phyloP scores from a whole-genome alignment of 768 basidiomycete species.

The Candolleomyces eurysporus region DNA sequence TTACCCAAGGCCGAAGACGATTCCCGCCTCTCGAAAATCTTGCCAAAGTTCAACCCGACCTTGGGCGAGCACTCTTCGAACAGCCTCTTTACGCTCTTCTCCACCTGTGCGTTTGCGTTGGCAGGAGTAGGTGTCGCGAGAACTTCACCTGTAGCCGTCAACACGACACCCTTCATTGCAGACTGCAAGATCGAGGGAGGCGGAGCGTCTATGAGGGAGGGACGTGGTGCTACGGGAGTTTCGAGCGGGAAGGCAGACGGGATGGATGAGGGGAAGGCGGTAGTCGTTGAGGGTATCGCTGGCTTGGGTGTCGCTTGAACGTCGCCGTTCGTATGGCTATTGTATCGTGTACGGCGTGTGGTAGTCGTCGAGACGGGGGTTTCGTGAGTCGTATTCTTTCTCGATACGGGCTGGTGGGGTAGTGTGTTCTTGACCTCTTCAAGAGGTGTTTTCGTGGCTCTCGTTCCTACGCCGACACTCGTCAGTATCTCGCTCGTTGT shows the following conservation, averaged over 20 bases:
- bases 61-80: too few relatives aligned
- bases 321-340: too few relatives aligned
- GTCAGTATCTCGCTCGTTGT: not conserved
- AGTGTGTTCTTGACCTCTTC: constrained; percentile 55
- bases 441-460: constrained; percentile 54
- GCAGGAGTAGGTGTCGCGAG: constrained; percentile 66
- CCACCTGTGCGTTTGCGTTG: constrained; percentile 22
- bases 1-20: too few relatives aligned
- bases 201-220: constrained; percentile 30
- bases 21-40: too few relatives aligned
- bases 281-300: constrained; percentile 15
- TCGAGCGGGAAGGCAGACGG: not conserved
- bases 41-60: too few relatives aligned
- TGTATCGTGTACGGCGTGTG: too few relatives aligned
- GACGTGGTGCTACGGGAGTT: constrained; percentile 45
- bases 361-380: too few relatives aligned
- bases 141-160: constrained; percentile 75
- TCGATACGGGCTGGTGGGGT: too few relatives aligned
- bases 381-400: too few relatives aligned
- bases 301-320: too few relatives aligned
- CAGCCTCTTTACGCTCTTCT: too few relatives aligned
- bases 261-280: constrained; percentile 20
- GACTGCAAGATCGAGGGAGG: constrained; percentile 26
- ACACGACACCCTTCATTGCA: constrained; percentile 76
- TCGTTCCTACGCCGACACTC: constrained; percentile 19